Conservation (phyloP, 1,284 basidiomycete species). For the Leccinum pachyderme region DNA sequence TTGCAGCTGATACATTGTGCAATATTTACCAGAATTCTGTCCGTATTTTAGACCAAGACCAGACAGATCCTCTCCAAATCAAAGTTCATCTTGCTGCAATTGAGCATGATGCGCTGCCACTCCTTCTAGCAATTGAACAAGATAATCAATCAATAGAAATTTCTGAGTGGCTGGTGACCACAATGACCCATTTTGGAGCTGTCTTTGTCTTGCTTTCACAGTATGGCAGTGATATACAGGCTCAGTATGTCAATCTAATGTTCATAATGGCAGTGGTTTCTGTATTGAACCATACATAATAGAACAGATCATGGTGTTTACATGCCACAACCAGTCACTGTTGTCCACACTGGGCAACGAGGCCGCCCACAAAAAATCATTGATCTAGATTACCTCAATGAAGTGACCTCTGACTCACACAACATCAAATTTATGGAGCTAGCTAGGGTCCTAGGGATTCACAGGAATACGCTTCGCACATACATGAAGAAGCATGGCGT, state of each 20-base stretch:
- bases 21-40: neutral
- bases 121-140: neutral
- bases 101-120: neutral
- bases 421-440: slow-evolving; percentile 22
- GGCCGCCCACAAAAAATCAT: slow-evolving; percentile 18
- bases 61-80: neutral
- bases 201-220: neutral
- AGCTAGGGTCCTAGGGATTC: slow-evolving; percentile 17
- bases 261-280: neutral
- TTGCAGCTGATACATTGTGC: neutral
- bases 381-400: slow-evolving; percentile 14
- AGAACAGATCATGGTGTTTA: neutral
- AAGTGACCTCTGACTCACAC: slow-evolving; percentile 5
- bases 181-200: neutral
- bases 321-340: neutral
- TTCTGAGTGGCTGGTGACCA: neutral
- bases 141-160: neutral
- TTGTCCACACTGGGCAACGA: neutral
- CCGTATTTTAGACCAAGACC: neutral
- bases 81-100: neutral
- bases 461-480: slow-evolving; percentile 13
- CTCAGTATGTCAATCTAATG: neutral
- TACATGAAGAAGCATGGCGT: slow-evolving; percentile 16
- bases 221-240: neutral
- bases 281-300: neutral